Conservation (phyloP, 352 stramenopile genomes). For the Albugo laibachii region DNA sequence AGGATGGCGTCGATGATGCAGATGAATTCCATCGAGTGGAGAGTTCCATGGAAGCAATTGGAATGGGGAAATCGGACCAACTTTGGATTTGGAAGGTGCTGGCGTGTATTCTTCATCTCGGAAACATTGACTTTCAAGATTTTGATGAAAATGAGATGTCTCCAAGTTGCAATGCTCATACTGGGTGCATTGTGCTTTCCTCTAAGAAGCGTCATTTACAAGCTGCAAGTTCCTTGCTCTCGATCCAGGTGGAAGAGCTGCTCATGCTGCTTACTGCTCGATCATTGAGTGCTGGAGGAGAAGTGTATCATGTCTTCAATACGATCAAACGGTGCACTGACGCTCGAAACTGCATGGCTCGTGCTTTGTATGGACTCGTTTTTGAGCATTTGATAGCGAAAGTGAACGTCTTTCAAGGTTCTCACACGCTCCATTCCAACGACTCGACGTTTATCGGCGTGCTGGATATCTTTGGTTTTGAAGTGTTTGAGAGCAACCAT, state of each 20-base stretch:
- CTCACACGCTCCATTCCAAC: background rate
- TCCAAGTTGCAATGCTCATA: background rate
- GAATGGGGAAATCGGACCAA: conserved; percentile 14
- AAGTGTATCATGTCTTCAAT: conserved; percentile 19
- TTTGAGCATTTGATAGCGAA: conserved; percentile 72
- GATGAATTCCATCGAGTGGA: conserved; percentile 18
- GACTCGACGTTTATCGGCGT: conserved; percentile 11
- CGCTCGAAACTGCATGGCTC: conserved; percentile 58
- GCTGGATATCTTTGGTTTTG: conserved; percentile 16
- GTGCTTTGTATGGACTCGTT: conserved; percentile 70
- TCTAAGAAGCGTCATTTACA: conserved; percentile 8
- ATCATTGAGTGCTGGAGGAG: conserved; percentile 52
- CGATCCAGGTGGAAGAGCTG: conserved; percentile 30
- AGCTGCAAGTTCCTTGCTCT: conserved; percentile 30
- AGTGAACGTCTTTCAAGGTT: conserved; percentile 1
- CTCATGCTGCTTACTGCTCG: conserved; percentile 40
- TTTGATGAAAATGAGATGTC: background rate
- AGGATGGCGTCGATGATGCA: conserved; percentile 14
- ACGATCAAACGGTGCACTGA: conserved; percentile 29
- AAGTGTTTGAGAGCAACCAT: conserved; percentile 11
- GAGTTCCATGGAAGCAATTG: conserved; percentile 15
- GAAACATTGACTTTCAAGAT: conserved; percentile 19
- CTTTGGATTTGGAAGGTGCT: conserved; percentile 15
- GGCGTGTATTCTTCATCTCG: conserved; percentile 20
- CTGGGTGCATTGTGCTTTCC: background rate